phyloP scores from a whole-genome alignment of 345 rosid genomes.

The Psidium guajava region DNA sequence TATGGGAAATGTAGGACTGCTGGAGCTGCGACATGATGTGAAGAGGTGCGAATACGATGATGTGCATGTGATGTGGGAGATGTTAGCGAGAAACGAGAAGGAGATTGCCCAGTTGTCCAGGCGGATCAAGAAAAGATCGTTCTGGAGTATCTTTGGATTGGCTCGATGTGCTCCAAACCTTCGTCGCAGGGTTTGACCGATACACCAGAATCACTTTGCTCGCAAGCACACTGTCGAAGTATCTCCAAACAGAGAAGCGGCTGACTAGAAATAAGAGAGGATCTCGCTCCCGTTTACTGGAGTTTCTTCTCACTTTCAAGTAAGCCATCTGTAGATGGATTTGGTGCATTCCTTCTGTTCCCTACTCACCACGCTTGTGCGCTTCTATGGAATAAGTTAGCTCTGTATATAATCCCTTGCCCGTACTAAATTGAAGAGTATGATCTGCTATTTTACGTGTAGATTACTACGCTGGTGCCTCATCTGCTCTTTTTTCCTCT shows the following conservation, averaged over 20 bases:
- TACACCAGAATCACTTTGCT: neutral
- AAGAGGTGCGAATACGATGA: constrained; percentile 42
- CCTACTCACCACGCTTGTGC: neutral
- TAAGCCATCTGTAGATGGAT: neutral
- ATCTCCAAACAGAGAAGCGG: neutral
- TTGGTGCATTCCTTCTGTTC: neutral
- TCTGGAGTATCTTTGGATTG: constrained; percentile 17
- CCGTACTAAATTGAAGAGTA: neutral
- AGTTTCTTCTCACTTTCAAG: neutral
- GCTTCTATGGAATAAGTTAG: neutral
- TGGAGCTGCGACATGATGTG: constrained; percentile 31
- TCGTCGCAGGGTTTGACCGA: neutral
- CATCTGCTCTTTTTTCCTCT: neutral
- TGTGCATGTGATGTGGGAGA: constrained; percentile 41
- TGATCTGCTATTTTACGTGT: neutral
- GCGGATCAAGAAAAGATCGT: constrained; percentile 8
- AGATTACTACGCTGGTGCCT: neutral
- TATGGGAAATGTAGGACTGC: neutral
- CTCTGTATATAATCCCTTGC: neutral
- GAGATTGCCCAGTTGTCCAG: neutral
- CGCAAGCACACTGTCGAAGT: neutral
- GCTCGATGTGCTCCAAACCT: constrained; percentile 9
- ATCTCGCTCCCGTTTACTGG: neutral
- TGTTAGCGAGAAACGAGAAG: constrained; percentile 19
- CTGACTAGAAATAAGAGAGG: neutral